Evolutionary conservation across 192 early-diverging fungal genomes (phyloP), one percentile per base, ranked within the genome.

Genomic region (Coemansia sp.): DNA sequence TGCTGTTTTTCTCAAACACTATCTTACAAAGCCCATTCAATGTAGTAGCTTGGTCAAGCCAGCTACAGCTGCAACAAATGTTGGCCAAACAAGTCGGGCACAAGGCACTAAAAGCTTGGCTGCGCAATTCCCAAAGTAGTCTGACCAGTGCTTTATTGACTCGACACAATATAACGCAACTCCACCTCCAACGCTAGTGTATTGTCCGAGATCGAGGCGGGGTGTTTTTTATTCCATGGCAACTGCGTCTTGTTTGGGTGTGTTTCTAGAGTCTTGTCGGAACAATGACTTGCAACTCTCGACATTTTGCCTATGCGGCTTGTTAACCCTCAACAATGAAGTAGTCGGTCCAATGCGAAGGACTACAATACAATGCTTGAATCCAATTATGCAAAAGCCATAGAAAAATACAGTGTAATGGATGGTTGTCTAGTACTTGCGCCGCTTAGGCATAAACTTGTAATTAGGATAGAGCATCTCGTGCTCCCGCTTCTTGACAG

Each of bases 381-480:
- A 4, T 55, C 8, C 23, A 33, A 55, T 7, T 33, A 55, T 55
- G 52, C 52, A 31, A 3, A 50, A 48, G 20, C 18, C 3, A 14
- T 20, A 45, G n/a, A 26, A 28, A 55, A 55, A 55, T 55, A 55
- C 52, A 55, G 14, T 43, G 21, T 38, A 38, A 9, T 9, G 43
- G 18, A 45, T 21, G 43, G 6, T n/a, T 53, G 33, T 63, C 48
- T 70, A 73, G 35, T 47, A 8, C 39, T 53, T 75, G 36, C 78
- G 73, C 31, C 70, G 59, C 65, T 73, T 76, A 11, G 79, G 79
- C 70, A 68, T 70, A 63, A 76, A 82, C 53, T 73, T 82, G 65
- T 82, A 82, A 47, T 82, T 82, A 12, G 79, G 79, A 47, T 82
- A 82, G 2, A 82, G 64, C 58, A 73, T 21, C 64, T 82, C 68